phyloP scores from a whole-genome alignment of 495 filamentous ascomycete species.

The Platismatia glauca region DNA sequence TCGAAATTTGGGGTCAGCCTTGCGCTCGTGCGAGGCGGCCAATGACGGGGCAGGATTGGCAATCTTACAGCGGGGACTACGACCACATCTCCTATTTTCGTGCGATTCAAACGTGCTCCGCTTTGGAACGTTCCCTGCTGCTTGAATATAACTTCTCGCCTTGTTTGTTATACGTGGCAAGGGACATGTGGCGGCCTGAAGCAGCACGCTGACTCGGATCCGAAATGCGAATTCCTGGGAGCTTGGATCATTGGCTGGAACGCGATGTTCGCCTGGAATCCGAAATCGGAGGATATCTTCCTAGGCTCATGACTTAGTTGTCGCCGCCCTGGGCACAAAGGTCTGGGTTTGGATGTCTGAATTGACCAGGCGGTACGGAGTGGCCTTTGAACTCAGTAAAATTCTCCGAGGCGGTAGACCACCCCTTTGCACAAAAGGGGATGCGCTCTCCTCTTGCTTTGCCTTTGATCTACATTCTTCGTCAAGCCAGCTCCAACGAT shows the following conservation, averaged over 20 bases:
- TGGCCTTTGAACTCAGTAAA: background rate
- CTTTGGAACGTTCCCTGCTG: background rate
- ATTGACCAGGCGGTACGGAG: background rate
- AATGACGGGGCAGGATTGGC: background rate
- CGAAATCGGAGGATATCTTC: background rate
- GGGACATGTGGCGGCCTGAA: background rate
- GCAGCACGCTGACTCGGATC: background rate
- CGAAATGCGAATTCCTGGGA: background rate
- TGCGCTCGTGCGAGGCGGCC: background rate
- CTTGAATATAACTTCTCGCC: background rate
- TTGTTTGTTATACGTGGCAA: conserved; percentile 4
- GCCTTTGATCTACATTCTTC: background rate
- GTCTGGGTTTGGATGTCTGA: background rate
- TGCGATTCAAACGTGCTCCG: background rate
- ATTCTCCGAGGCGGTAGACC: background rate
- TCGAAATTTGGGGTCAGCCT: background rate
- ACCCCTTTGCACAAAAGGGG: background rate
- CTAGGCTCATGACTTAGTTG: background rate
- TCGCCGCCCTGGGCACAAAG: background rate
- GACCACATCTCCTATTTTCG: background rate
- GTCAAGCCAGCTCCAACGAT: background rate
- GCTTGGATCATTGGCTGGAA: background rate
- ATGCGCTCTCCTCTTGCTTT: background rate
- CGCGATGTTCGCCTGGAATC: background rate
- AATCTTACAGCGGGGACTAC: background rate